Percentiles rank a stretch among this genome's conserved stretches.
These are phyloP conservation scores for Candida argentea DNA, from an alignment of 805 yeast species.

Conservation along the genomic window DNA sequence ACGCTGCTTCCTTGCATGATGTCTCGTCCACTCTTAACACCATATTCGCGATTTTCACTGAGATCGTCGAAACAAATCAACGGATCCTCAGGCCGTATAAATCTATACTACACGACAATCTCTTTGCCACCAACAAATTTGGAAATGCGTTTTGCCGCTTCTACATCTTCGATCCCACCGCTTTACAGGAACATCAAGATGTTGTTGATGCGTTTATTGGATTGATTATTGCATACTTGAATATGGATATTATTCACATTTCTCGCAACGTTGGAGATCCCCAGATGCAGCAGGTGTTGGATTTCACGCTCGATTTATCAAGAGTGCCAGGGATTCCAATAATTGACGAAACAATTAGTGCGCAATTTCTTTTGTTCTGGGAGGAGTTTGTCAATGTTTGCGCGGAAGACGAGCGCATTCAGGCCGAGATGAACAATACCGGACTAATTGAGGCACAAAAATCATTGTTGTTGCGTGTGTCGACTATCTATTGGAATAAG, in stretches of 20 bases:
- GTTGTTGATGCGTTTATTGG: constrained; percentile 33
- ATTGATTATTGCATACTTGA: constrained; percentile 36
- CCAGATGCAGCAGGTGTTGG: constrained; percentile 30
- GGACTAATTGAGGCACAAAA: constrained; percentile 9
- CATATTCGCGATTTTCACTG: constrained; percentile 28
- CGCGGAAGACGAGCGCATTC: constrained; percentile 33
- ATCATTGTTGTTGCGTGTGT: constrained; percentile 38
- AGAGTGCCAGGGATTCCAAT: constrained; percentile 49
- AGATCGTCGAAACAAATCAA: constrained; percentile 37
- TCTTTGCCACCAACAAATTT: constrained; percentile 36
- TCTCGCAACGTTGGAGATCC: constrained; percentile 28
- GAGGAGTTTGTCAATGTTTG: constrained; percentile 50
- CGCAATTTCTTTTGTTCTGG: constrained; percentile 57
- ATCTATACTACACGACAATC: constrained; percentile 15
- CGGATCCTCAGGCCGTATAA: constrained; percentile 25
- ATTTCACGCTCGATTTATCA: constrained; percentile 43
- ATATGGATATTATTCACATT: constrained; percentile 34
- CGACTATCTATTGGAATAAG: constrained; percentile 61
- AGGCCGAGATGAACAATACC: constrained; percentile 5
- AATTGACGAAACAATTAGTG: constrained; percentile 45
- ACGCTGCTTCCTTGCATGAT: background rate
- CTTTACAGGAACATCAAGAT: constrained; percentile 18
- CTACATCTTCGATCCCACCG: constrained; percentile 20
- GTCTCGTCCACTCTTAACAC: constrained; percentile 6
- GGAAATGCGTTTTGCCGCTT: constrained; percentile 29